Evolutionary conservation across 345 rosid genomes (phyloP).

Genomic region (Aquilaria yunnanensis): DNA sequence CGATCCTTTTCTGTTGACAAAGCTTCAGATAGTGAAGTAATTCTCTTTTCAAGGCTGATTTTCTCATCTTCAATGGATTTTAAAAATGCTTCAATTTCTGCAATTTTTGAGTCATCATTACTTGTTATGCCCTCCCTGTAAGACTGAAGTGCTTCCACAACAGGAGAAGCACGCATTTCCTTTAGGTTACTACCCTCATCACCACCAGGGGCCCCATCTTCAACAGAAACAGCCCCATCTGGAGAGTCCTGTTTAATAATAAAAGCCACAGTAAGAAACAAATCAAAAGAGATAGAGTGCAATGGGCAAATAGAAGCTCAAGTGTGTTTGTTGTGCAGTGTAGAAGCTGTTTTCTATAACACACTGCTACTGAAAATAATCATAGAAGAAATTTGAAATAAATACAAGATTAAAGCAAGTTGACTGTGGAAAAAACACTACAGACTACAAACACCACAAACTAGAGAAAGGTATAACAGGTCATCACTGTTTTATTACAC

Average conservation of each 20-base stretch:
- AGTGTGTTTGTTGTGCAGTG: background rate
- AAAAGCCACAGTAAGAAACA: conserved; percentile 8
- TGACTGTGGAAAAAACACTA: background rate
- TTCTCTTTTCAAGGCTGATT: conserved; percentile 44
- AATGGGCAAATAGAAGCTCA: background rate
- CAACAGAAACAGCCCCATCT: conserved; percentile 43
- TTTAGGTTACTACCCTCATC: conserved; percentile 35
- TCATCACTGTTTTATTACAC: too few species aligned
- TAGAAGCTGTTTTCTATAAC: too few species aligned
- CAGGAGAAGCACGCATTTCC: conserved; percentile 44
- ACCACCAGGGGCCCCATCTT: conserved; percentile 28
- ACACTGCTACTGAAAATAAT: too few species aligned
- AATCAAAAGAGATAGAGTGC: background rate
- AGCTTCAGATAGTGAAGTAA: conserved; percentile 52
- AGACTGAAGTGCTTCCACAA: conserved; percentile 36
- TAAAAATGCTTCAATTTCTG: conserved; percentile 63
- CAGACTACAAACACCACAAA: background rate
- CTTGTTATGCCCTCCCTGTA: conserved; percentile 70
- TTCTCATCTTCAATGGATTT: conserved; percentile 72
- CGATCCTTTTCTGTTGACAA: conserved; percentile 65
- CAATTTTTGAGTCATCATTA: conserved; percentile 46
- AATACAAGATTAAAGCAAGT: background rate
- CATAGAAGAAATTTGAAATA: background rate
- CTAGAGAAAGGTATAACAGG: background rate
- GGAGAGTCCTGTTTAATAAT: conserved; percentile 50